Conservation (phyloP, 2,329 filamentous ascomycete genomes). For the Claviceps purpurea region DNA sequence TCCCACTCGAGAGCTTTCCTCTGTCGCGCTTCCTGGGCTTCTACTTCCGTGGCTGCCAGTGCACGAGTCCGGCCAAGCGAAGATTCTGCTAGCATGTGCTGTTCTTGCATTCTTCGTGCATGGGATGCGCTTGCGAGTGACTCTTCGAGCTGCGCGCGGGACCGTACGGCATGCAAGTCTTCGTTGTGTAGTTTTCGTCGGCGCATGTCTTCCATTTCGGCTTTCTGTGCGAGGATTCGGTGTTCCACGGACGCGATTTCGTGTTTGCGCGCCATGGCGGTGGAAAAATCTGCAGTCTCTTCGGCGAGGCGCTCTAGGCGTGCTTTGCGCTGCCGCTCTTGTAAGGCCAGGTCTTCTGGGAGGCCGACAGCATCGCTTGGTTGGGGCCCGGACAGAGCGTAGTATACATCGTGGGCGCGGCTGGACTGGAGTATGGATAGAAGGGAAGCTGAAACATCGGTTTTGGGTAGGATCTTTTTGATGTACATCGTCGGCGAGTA, state of each 20-base stretch:
- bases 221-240: constrained; percentile 33
- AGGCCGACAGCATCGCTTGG: constrained; percentile 39
- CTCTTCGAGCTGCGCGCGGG: constrained; percentile 35
- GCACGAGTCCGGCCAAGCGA: constrained; percentile 29
- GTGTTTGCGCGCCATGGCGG: constrained; percentile 32
- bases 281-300: constrained; percentile 35
- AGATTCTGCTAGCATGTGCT: constrained; percentile 33
- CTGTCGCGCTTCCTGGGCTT: constrained; percentile 30
- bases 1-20: constrained; percentile 36
- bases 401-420: constrained; percentile 39
- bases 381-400: constrained; percentile 38
- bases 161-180: constrained; percentile 29
- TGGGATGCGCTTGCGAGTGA: constrained; percentile 19
- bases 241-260: constrained; percentile 39
- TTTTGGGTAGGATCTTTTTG: constrained; percentile 27
- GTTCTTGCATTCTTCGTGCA: constrained; percentile 28
- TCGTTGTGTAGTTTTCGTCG: constrained; percentile 31
- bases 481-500: constrained; percentile 56
- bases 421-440: constrained; percentile 36
- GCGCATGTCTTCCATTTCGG: constrained; percentile 38
- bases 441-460: constrained; percentile 27
- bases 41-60: constrained; percentile 32
- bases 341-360: constrained; percentile 33
- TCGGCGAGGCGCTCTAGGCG: constrained; percentile 30
- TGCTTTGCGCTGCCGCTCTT: constrained; percentile 37